Base-by-base conservation (phyloP, 2,329 filamentous ascomycete genomes). In the Colletotrichum sp. region DNA sequence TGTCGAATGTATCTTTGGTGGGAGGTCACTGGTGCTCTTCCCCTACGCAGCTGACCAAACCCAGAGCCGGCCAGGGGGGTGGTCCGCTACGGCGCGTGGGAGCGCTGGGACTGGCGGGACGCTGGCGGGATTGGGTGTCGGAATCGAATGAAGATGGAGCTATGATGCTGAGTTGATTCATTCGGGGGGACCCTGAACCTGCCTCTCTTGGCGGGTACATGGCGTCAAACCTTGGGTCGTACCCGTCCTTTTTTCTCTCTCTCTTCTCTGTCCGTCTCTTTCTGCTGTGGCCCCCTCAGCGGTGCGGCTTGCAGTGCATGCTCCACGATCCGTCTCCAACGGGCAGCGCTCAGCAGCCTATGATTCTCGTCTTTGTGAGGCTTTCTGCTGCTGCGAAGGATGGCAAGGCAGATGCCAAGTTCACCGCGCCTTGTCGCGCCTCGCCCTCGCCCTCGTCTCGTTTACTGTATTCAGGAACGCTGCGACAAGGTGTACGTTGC, bases 91-190 rank as follows among this genome's bases (percentile, higher is more conserved):
- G 10, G 71, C 39, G 68, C 68, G 62, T 72, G 61, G 68, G 68
- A 62, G 58, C n/a, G 58, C 58, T 61, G 58, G 58, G 58, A 61
- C 58, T 36, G 58, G 43, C 43, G 43, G 43, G 43, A 52, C 66
- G 30, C 48, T 58, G 56, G 34, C 43, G 43, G 43, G 64, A 61
- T 56, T 73, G 64, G 56, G 22, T 34, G 28, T 39, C 52, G 30
- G 48, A 62, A 71, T 52, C 70, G 34, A 75, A 68, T 43, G 25
- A 66, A 52, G 43, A 56, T 34, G 72, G 69, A 76, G 74, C 74
- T 74, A 74, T 66, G 74, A 68, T 74, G 74, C 72, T 69, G 27
- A 66, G 65, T 55, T 76, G 70, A 71, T 73, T 73, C 73, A 68
- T 58, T 68, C 64, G 25, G 56, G 64, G 69, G 56, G 55, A 64